Evolutionary conservation across 345 rosid genomes (phyloP).

Genomic region (Melaleuca alternifolia): DNA sequence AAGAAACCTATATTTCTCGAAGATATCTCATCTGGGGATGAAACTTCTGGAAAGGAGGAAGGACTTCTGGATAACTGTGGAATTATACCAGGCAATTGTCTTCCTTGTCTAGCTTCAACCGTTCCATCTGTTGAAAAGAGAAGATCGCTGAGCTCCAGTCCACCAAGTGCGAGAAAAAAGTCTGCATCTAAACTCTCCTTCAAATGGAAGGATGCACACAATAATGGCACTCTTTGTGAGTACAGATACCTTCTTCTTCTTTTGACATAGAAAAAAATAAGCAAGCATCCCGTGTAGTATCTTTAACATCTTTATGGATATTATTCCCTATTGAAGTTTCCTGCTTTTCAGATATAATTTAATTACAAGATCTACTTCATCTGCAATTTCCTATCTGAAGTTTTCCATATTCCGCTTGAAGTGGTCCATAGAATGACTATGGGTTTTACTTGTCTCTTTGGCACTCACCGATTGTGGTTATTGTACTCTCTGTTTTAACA

Average conservation of each 20-base stretch:
- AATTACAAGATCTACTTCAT: background rate
- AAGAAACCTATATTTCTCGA: slow-evolving; percentile 47
- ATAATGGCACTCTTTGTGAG: slow-evolving; percentile 55
- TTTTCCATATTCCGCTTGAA: background rate
- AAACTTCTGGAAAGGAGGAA: slow-evolving; percentile 27
- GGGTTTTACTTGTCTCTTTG: background rate
- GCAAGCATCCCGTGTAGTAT: background rate
- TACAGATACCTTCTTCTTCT: background rate
- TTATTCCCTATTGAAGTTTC: background rate
- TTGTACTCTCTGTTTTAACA: background rate
- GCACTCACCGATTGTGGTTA: background rate
- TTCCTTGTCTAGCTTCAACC: slow-evolving; percentile 76
- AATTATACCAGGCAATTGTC: slow-evolving; percentile 59
- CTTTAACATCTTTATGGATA: background rate
- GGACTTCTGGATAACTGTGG: slow-evolving; percentile 56
- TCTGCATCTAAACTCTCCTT: slow-evolving; percentile 52
- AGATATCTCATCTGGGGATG: slow-evolving; percentile 49
- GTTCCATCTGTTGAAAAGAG: slow-evolving; percentile 63
- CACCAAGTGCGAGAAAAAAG: slow-evolving; percentile 51
- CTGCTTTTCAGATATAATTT: background rate
- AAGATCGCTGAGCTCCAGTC: slow-evolving; percentile 56
- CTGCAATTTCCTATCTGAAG: background rate
- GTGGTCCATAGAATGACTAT: background rate
- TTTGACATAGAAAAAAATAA: background rate
- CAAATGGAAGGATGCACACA: slow-evolving; percentile 75